Base-by-base conservation (phyloP, 2,329 filamentous ascomycete species). In the Botrytis porri region DNA sequence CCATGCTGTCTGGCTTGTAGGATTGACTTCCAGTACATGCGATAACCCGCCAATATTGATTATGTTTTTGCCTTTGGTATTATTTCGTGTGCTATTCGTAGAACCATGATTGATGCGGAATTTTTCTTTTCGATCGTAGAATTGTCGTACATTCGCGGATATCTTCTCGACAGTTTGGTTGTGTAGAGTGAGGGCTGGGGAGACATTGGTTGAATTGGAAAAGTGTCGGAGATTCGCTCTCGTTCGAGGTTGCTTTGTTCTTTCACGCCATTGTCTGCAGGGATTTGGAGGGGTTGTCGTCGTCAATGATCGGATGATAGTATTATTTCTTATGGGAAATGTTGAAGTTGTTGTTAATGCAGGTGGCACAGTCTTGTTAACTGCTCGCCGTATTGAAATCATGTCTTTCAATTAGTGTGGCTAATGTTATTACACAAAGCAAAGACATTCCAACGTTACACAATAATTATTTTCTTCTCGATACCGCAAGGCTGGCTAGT, bases 71-170 rank as follows among this genome's bases (percentile, higher is more conserved):
- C 72, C 72, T 57, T 83, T 81, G 61, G 83, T 77, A 37, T 82
- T 79, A 14, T 83, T 82, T 16, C 86, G 80, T 12, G 86, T 88
- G 62, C 84, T 86, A 70, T 88, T 86, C 6, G 87, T 88, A 9
- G 84, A 86, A 71, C 87, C 87, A 82, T 89, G 87, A 77, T 85
- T 87, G 69, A 88, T 85, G n/a, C 86, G 83, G 76, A 87, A 89
- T 7, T 84, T 83, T 37, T 83, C 82, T 71, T 85, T 81, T 62
- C 83, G 83, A 20, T 83, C 81, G 78, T 86, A 79, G 80, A 88
- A 89, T 10, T 78, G 75, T 63, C 80, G 80, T 51, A 88, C 83
- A 70, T 81, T 82, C 7, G 81, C 79, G 10, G 86, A 83, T 45
- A 88, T 84, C 62, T 79, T 76, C 43, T 83, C 78, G 39, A 88